Conservation (phyloP, 768 basidiomycete genomes). For the Lentinula edodes region DNA sequence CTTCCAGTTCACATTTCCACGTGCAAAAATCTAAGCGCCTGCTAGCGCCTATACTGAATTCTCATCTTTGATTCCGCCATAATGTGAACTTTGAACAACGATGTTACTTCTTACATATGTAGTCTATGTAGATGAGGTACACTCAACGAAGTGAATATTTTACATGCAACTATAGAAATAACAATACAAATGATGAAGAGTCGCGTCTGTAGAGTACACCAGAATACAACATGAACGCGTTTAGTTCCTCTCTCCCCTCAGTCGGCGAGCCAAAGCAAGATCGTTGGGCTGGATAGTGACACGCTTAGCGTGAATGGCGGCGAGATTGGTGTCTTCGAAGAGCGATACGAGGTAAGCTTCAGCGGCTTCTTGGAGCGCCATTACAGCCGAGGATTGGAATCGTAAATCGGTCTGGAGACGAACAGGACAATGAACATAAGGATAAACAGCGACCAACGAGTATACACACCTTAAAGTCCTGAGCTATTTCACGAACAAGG, state of each 20-base stretch:
- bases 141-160: neutral
- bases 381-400: conserved; percentile 68
- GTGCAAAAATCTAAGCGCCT: neutral
- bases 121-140: neutral
- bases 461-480: conserved; percentile 64
- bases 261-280: conserved; percentile 48
- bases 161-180: neutral
- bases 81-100: too few relatives aligned
- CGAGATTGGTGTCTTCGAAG: conserved; percentile 65
- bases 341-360: conserved; percentile 71
- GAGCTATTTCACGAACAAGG: conserved; percentile 74
- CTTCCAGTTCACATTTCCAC: too few relatives aligned
- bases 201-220: neutral
- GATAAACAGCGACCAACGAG: neutral
- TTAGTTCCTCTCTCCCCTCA: conserved; percentile 39
- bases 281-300: conserved; percentile 62
- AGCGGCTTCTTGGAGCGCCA: conserved; percentile 63
- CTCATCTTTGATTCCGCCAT: too few relatives aligned
- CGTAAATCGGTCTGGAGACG: conserved; percentile 57
- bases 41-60: neutral
- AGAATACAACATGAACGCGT: neutral
- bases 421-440: neutral
- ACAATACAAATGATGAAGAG: neutral
- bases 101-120: too few relatives aligned
- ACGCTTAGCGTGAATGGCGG: conserved; percentile 56